Base-by-base conservation (phyloP, 805 yeast species). In the Candida sphagnicola region DNA sequence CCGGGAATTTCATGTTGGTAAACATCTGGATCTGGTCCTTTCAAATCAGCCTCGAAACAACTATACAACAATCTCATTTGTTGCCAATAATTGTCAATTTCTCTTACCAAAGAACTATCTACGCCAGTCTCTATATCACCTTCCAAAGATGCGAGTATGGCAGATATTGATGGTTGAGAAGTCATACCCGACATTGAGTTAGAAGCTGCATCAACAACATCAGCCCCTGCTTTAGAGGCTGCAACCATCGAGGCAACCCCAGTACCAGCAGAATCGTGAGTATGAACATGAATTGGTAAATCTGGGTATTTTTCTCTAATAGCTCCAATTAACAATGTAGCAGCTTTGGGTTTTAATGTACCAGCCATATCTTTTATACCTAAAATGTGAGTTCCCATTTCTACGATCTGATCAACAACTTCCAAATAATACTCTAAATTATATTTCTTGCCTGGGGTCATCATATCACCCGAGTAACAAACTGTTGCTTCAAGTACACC, bases 321-420 rank as follows among this genome's bases (percentile, higher is more conserved):
- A 19, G 86, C 70, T 44, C 90, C 79, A 52, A 93, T 77, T 59
- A 93, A 79, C 39, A 82, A 50, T 35, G 74, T 78, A 32, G 99
- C 99, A 45, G 99, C 99, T 44, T 78, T 72, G 45, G 99, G 99
- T 67, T 91, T 90, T 72, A 93, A 65, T 48, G 98, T 91, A 73
- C 99, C 99, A 42, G 99, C 99, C 99, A 93, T 93, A 71, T 93
- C 99, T 70, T 93, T 93, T 61, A 93, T 93, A 70, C 98, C 99
- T 53, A 93, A 74, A 55, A 93, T 77, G 65, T 93, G 99, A 37
- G 98, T 91, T 54, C 99, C 99, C 87, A 90, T 81, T 45, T 69
- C 72, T 43, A 93, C 96, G 56, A 93, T 81, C 56, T 82, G 71
- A 49, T 83, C 95, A 45, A 86, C 89, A 41, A 91, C 79, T 15